Evolutionary conservation across 805 yeast species (phyloP), one percentile per base, ranked within the genome.

Genomic region (Cyberlindnera xylosilytica): DNA sequence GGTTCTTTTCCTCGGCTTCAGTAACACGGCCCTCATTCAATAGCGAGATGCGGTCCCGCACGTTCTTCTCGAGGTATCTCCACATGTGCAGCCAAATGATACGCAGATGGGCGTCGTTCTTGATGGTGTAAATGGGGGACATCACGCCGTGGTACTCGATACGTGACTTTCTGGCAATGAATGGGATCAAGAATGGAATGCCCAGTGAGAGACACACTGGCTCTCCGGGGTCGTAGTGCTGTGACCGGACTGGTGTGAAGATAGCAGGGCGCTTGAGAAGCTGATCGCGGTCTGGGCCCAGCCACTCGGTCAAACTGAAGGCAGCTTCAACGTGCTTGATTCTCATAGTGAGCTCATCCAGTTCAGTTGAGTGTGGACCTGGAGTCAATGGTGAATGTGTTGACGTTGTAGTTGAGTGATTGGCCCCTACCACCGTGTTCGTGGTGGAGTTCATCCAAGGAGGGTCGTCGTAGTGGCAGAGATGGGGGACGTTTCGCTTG

Each of bases 71-170:
- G 18, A 52, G 24, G 6, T 35, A 30, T 19, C 42, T 45, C 56
- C 57, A 56, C 29, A 57, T 35, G 36, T 46, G 38, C 13, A 46
- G 12, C 79, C 62, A 66, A 15, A 68, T 41, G 3, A 65, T 57
- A 12, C 52, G 50, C 44, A 66, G 29, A 50, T 60, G 61, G 34
- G 58, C 62, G 56, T 79, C 85, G 45, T 66, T 73, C 39, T 68
- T 66, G 38, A 78, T 55, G 18, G 71, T 41, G 0, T 80, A 57
- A 2, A 72, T 47, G 72, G 79, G 72, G 0, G 80, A 57, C 31
- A 76, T 63, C 0, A 82, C 77, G 1, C 83, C 84, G 56, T 67
- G 71, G 49, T 69, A 68, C 46, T 66, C 64, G 19, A 71, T 58
- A 34, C 76, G 56, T 3, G 69, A 60, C 39, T 65, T 69, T 15